phyloP scores from a whole-genome alignment of 1,139 yeast species.

The Candida tetrigidarum region DNA sequence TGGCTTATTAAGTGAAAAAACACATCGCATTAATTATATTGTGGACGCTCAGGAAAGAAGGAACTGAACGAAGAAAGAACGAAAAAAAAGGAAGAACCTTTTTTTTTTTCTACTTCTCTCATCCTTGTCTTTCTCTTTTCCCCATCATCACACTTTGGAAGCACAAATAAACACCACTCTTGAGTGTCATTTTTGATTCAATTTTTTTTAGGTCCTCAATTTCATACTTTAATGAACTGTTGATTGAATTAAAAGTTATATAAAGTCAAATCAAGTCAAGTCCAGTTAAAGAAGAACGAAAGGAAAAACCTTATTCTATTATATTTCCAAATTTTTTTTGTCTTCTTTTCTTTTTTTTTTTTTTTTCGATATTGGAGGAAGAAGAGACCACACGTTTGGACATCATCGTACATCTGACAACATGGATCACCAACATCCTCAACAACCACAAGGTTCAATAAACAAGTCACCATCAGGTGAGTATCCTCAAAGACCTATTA shows the following conservation, averaged over 20 bases:
- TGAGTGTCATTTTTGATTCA: no score
- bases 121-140: no score
- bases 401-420: constrained; percentile 1
- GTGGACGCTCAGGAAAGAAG: background rate
- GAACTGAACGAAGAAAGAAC: background rate
- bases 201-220: no score
- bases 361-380: background rate
- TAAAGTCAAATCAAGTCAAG: background rate
- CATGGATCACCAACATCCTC: constrained; percentile 7
- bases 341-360: background rate
- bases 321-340: background rate
- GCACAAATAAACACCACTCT: no score
- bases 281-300: background rate
- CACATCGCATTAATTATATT: background rate
- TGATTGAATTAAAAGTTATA: constrained; percentile 1
- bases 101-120: background rate
- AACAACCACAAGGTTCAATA: constrained; percentile 1
- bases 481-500: constrained; percentile 35
- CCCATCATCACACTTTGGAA: background rate
- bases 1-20: no score
- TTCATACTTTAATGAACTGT: background rate
- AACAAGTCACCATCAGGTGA: constrained; percentile 12
- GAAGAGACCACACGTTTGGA: background rate
- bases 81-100: background rate
- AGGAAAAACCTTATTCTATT: background rate